Percentiles rank a stretch among this genome's conserved stretches.
These are phyloP conservation scores for Aspergillus hancockii DNA, from an alignment of 495 filamentous ascomycete species.

Conservation along the genomic window DNA sequence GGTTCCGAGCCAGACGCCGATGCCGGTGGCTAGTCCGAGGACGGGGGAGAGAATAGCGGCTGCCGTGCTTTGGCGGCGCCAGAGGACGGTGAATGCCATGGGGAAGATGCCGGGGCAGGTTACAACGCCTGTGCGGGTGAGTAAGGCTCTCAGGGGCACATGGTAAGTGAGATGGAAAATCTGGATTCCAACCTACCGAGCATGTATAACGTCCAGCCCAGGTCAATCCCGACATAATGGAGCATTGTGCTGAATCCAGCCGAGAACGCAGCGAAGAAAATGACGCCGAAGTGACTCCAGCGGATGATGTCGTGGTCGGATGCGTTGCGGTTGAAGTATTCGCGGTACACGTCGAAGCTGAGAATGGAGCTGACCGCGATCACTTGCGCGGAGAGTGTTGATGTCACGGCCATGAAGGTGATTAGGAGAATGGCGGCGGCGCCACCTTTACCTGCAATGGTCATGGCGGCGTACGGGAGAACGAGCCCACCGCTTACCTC, in stretches of 20 bases:
- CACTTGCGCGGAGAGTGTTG: conserved; percentile 43
- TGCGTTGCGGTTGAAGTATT: conserved; percentile 46
- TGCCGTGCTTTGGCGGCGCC: conserved; percentile 44
- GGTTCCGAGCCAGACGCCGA: conserved; percentile 50
- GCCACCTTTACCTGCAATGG: conserved; percentile 46
- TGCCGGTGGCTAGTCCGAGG: conserved; percentile 40
- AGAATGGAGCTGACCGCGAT: conserved; percentile 46
- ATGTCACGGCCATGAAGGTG: conserved; percentile 49
- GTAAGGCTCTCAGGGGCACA: too few species aligned
- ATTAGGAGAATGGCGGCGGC: conserved; percentile 42
- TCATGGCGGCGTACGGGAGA: conserved; percentile 43
- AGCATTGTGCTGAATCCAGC: conserved; percentile 40
- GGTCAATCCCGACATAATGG: conserved; percentile 38
- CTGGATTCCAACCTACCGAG: conserved; percentile 27
- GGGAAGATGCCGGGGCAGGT: conserved; percentile 51
- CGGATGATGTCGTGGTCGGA: conserved; percentile 40
- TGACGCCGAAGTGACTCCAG: conserved; percentile 42
- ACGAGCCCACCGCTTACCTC: conserved; percentile 43
- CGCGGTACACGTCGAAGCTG: conserved; percentile 44
- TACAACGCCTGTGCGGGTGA: conserved; percentile 30
- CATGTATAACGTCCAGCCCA: conserved; percentile 42
- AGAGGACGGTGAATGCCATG: conserved; percentile 51
- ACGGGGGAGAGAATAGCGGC: conserved; percentile 48
- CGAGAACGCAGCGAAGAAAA: conserved; percentile 46
- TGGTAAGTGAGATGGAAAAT: neutral